Conservation (phyloP, 495 filamentous ascomycete species). For the Chaetomium tenue region DNA sequence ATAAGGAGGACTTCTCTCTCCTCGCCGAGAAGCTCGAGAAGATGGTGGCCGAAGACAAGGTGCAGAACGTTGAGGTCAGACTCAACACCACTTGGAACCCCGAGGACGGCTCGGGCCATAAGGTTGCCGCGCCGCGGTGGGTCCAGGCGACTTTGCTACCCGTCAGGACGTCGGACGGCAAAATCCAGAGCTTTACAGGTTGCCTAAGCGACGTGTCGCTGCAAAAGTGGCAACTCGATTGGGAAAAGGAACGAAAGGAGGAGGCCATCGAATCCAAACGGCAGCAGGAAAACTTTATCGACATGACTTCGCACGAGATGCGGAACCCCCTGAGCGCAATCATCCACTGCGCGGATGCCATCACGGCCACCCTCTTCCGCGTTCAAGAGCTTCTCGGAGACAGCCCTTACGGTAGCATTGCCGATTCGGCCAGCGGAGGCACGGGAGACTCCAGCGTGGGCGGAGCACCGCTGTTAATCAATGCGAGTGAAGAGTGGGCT, state of each 20-base stretch:
- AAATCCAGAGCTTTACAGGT: constrained; percentile 39
- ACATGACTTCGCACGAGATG: constrained; percentile 77
- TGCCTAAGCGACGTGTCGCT: constrained; percentile 42
- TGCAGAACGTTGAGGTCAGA: constrained; percentile 38
- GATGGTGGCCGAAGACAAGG: constrained; percentile 32
- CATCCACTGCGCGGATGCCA: constrained; percentile 64
- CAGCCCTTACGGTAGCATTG: constrained; percentile 6
- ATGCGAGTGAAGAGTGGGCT: constrained; percentile 14
- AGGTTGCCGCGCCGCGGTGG: constrained; percentile 34
- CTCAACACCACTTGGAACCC: constrained; percentile 37
- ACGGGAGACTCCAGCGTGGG: neutral
- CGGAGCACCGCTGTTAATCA: neutral
- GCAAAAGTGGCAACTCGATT: constrained; percentile 41
- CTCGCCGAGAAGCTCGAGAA: constrained; percentile 31
- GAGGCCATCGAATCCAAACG: constrained; percentile 47
- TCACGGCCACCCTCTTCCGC: constrained; percentile 35
- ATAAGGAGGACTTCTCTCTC: constrained; percentile 30
- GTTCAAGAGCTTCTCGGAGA: constrained; percentile 34
- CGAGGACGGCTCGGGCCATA: constrained; percentile 34
- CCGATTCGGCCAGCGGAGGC: neutral
- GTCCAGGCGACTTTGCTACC: constrained; percentile 42
- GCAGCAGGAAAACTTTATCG: constrained; percentile 69
- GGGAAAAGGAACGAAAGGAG: constrained; percentile 42
- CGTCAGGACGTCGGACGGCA: constrained; percentile 32
- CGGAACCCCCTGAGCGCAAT: constrained; percentile 73